Conservation (phyloP, 2,329 filamentous ascomycete genomes). For the Graphium sp. region DNA sequence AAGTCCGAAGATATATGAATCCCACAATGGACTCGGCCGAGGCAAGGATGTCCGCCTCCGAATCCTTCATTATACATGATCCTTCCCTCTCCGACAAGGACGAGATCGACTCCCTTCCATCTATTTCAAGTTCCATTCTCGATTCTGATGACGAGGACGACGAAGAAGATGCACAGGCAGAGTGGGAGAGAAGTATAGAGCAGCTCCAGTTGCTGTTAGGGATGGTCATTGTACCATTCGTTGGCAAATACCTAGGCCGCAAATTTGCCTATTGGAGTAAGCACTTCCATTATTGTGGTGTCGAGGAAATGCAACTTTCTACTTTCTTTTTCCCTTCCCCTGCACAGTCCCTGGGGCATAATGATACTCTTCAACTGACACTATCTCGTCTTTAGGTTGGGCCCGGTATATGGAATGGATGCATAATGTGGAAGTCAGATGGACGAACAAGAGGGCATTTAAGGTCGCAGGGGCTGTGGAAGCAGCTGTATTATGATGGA, state of each 20-base stretch:
- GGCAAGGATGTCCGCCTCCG: slow-evolving; percentile 15
- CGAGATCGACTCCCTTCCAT: slow-evolving; percentile 48
- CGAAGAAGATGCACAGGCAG: slow-evolving; percentile 73
- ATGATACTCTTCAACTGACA: not conserved
- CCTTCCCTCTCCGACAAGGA: slow-evolving; percentile 29
- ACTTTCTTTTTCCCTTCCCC: not conserved
- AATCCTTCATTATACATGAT: slow-evolving; percentile 35
- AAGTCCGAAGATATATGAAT: too few relatives aligned
- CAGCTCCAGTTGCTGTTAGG: slow-evolving; percentile 85
- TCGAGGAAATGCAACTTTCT: not conserved
- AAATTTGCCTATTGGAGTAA: slow-evolving; percentile 94
- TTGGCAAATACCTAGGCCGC: slow-evolving; percentile 87
- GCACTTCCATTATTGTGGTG: too few relatives aligned
- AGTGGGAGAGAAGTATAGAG: slow-evolving; percentile 90
- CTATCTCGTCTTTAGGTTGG: slow-evolving; percentile 2
- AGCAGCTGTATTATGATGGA: slow-evolving; percentile 38
- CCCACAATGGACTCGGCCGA: too few relatives aligned
- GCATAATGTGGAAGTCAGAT: slow-evolving; percentile 58
- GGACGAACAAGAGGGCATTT: slow-evolving; percentile 46
- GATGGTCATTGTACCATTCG: slow-evolving; percentile 86
- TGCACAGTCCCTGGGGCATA: not conserved
- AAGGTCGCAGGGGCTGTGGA: slow-evolving; percentile 46
- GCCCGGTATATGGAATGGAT: slow-evolving; percentile 85
- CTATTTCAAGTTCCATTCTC: slow-evolving; percentile 29
- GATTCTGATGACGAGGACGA: slow-evolving; percentile 37